phyloP scores from a whole-genome alignment of 2,329 filamentous ascomycete species.

The Fusarium citri region DNA sequence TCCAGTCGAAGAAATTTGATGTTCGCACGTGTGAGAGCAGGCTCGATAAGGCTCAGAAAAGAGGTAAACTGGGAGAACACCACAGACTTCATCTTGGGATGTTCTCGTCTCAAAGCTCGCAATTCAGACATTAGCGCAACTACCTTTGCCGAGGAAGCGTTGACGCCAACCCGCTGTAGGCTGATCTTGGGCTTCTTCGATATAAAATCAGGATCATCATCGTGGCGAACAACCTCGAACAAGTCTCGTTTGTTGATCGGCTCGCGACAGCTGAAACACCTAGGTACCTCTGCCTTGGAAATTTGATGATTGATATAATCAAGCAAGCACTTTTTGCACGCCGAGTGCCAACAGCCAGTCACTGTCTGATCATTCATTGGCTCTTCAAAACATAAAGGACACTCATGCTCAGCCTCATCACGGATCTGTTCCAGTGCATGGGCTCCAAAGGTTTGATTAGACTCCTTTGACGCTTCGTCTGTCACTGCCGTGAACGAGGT shows the following conservation, averaged over 20 bases:
- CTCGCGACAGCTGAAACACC: constrained; percentile 92
- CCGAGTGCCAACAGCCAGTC: constrained; percentile 97
- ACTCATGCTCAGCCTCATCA: constrained; percentile 88
- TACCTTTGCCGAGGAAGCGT: constrained; percentile 88
- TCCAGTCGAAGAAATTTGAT: constrained; percentile 90
- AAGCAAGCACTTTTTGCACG: constrained; percentile 92
- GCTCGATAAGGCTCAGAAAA: constrained; percentile 90
- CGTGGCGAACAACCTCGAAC: constrained; percentile 90
- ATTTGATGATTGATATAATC: constrained; percentile 90
- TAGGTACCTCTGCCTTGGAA: constrained; percentile 78
- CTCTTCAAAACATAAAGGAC: constrained; percentile 94
- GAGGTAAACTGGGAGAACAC: constrained; percentile 98
- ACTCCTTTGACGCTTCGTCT: constrained; percentile 72
- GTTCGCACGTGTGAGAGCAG: constrained; percentile 76
- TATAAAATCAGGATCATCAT: constrained; percentile 64
- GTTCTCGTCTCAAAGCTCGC: constrained; percentile 71
- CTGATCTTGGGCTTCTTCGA: constrained; percentile 65
- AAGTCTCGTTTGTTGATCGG: constrained; percentile 84
- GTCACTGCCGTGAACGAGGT: constrained; percentile 81
- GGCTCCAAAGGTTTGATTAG: constrained; percentile 74
- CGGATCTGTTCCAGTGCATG: constrained; percentile 92
- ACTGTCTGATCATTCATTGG: constrained; percentile 95
- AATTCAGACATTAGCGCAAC: constrained; percentile 82
- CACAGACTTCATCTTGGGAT: constrained; percentile 84
- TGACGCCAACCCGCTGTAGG: constrained; percentile 69